A percentile compares a stretch with the other conserved stretches of the same genome.
Conservation (phyloP, 1,284 basidiomycete species). For the Coniferiporia sulphurascens region DNA sequence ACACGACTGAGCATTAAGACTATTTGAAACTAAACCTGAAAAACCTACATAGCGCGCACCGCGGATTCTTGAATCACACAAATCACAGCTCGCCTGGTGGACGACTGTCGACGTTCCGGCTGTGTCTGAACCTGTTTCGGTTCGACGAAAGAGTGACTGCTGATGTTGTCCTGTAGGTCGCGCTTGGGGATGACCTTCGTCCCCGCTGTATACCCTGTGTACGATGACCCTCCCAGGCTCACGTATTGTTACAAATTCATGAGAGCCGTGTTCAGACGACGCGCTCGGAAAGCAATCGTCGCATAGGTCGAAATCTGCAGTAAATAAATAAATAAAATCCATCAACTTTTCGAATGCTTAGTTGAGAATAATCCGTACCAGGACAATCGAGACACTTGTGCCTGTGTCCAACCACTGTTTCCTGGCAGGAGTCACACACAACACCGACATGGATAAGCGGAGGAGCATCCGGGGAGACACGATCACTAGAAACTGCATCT, state of each 20-base stretch:
- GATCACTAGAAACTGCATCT: background rate
- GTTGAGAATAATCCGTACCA: constrained; percentile 31
- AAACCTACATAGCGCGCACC: constrained; percentile 64
- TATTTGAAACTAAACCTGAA: constrained; percentile 1
- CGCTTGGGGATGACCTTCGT: constrained; percentile 21
- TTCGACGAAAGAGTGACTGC: background rate
- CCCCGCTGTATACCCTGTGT: constrained; percentile 48
- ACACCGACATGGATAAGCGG: constrained; percentile 36
- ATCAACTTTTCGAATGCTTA: constrained; percentile 2
- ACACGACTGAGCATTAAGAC: constrained; percentile 4
- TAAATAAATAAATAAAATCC: background rate
- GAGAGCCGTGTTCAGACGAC: constrained; percentile 49
- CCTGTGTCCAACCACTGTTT: constrained; percentile 53
- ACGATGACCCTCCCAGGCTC: constrained; percentile 61
- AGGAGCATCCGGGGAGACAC: background rate
- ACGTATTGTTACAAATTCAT: constrained; percentile 65
- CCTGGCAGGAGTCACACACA: constrained; percentile 54
- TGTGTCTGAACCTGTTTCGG: background rate
- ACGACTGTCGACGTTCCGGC: constrained; percentile 27
- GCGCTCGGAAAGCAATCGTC: constrained; percentile 46
- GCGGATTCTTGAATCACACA: constrained; percentile 67
- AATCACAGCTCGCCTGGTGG: constrained; percentile 65
- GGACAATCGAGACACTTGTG: constrained; percentile 74
- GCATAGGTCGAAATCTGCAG: constrained; percentile 68
- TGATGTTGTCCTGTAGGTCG: constrained; percentile 14